Base-by-base conservation (phyloP, 2,329 filamentous ascomycete genomes). In the Fusarium begoniae region DNA sequence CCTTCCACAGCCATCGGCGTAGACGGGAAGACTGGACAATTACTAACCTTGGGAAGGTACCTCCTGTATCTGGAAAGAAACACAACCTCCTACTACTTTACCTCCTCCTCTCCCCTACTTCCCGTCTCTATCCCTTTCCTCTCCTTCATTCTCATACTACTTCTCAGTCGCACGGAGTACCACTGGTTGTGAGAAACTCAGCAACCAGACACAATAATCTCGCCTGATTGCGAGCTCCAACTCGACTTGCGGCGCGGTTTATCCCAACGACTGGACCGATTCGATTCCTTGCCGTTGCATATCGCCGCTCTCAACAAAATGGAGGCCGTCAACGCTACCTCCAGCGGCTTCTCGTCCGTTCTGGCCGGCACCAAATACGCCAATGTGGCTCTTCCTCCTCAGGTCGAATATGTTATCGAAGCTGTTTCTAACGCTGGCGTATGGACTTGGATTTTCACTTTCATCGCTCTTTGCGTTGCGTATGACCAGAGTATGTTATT, bases 401-500 rank as follows among this genome's bases (percentile, higher is more conserved):
- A 89, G 75, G 80, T 92, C 72, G 86, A 89, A 76, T 83, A 84
- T 85, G 79, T 87, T 83, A 79, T 91, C 83, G 85, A 88, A 43
- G 76, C 83, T 83, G 78, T 91, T 75, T 85, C 90, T 76, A 89
- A 89, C 66, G 85, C 90, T 65, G 90, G 89, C 77, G 81, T 82
- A 37, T 86, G 88, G 82, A 91, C 92, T 70, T 86, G 94, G 74
- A 77, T 93, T 40, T 81, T 95, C 75, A 94, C 94, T 22, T 72
- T 96, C 57, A 81, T 98, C 64, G 85, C 92, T 40, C 79, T 93
- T 14, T 90, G 92, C 61, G 89, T 97, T 66, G 89, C 91, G 70
- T 98, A 98, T 83, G 96, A 98, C 84, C 96, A 98, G 86, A 87
- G 96, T 98, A 87, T 82, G 93, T 87, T 32, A 62, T 32, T 50